phyloP scores from a whole-genome alignment of 352 stramenopile genomes.

The Phytophthora crassamura region DNA sequence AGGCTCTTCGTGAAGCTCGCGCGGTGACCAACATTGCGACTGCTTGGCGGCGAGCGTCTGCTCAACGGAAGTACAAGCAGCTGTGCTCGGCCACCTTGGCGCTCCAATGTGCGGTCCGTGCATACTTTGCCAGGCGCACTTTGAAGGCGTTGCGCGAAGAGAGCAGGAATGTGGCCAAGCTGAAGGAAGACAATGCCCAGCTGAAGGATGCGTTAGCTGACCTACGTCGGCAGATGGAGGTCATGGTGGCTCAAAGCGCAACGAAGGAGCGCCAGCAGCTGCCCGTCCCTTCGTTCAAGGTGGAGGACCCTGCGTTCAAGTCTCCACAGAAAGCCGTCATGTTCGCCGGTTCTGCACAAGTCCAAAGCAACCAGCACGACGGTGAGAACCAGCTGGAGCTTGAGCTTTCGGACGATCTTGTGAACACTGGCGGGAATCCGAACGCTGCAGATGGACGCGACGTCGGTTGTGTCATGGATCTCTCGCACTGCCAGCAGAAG shows the following conservation, averaged over 20 bases:
- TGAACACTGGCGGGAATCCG: slow-evolving; percentile 42
- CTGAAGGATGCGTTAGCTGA: slow-evolving; percentile 68
- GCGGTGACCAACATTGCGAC: slow-evolving; percentile 52
- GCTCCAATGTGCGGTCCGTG: slow-evolving; percentile 66
- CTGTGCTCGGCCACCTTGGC: slow-evolving; percentile 44
- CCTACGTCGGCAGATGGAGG: slow-evolving; percentile 64
- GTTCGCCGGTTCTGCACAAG: slow-evolving; percentile 14
- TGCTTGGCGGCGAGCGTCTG: slow-evolving; percentile 44
- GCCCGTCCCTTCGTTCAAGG: slow-evolving; percentile 23
- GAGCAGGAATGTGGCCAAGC: slow-evolving; percentile 75
- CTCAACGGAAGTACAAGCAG: slow-evolving; percentile 39
- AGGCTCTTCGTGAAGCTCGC: slow-evolving; percentile 48
- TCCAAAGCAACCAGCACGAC: slow-evolving; percentile 29
- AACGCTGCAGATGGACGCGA: slow-evolving; percentile 44
- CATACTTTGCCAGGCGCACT: slow-evolving; percentile 42
- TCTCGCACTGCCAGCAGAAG: slow-evolving; percentile 38
- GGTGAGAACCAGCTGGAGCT: slow-evolving; percentile 41
- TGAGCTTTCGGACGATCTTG: slow-evolving; percentile 29
- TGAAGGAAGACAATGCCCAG: slow-evolving; percentile 79
- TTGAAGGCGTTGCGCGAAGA: slow-evolving; percentile 62
- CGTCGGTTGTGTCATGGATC: slow-evolving; percentile 35
- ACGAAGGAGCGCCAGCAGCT: slow-evolving; percentile 25
- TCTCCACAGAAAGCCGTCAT: slow-evolving; percentile 28
- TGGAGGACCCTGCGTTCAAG: slow-evolving; percentile 17
- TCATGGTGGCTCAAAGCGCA: slow-evolving; percentile 43